phyloP scores from a whole-genome alignment of 2,329 filamentous ascomycete genomes.

The Botrytis hyacinthi region DNA sequence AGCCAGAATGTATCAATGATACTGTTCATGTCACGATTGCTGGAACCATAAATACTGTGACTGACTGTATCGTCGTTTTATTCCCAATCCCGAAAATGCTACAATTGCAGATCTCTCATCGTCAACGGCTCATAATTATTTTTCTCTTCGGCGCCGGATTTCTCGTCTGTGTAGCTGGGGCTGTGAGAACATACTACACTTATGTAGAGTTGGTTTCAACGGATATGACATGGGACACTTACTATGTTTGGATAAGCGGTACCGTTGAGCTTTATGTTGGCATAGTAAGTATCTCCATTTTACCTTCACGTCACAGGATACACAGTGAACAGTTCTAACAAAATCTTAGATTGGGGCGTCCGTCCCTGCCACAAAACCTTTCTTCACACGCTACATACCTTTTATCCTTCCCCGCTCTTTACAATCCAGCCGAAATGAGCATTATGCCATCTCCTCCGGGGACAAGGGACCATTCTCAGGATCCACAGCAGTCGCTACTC shows the following conservation, averaged over 20 bases:
- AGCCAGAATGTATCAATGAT: constrained; percentile 47
- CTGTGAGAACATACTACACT: constrained; percentile 40
- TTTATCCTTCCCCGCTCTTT: not conserved
- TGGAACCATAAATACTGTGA: constrained; percentile 57
- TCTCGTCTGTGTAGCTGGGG: constrained; percentile 43
- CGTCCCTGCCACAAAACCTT: constrained; percentile 45
- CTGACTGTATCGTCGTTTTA: constrained; percentile 53
- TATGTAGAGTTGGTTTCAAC: constrained; percentile 32
- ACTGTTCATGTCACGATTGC: constrained; percentile 50
- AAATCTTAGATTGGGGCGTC: constrained; percentile 43
- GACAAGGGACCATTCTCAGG: not conserved
- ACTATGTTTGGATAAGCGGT: constrained; percentile 39
- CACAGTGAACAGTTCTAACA: not conserved
- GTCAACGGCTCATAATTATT: constrained; percentile 47
- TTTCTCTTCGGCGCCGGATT: constrained; percentile 50
- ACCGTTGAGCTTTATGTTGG: constrained; percentile 44
- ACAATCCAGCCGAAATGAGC: not conserved
- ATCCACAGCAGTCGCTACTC: not conserved
- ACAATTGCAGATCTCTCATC: constrained; percentile 45
- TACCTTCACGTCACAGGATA: not conserved
- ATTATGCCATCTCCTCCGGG: not conserved
- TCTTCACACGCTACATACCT: constrained; percentile 43
- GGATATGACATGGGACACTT: constrained; percentile 41
- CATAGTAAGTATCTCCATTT: constrained; percentile 40
- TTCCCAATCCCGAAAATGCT: constrained; percentile 49